A percentile compares a stretch with the other conserved stretches of the same genome.
phyloP scores from a whole-genome alignment of 345 rosid species.

The Excoecaria cochinchinensis region DNA sequence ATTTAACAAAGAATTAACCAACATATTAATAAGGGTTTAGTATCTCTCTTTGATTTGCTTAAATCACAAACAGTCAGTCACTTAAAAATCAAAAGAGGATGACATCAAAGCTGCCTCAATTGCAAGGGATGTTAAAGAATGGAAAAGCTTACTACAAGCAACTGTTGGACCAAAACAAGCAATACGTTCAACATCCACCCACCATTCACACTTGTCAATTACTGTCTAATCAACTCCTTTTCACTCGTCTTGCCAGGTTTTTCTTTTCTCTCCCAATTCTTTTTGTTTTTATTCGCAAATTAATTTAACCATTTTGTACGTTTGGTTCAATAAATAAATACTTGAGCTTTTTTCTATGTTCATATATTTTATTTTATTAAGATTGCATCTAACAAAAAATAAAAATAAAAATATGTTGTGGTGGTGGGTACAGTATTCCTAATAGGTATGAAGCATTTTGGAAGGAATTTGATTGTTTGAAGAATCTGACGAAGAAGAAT shows the following conservation, averaged over 20 bases:
- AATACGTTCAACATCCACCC: slow-evolving; percentile 10
- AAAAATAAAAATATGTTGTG: neutral
- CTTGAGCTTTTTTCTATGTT: no score
- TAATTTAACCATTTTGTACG: no score
- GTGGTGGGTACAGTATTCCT: slow-evolving; percentile 10
- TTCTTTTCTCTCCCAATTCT: no score
- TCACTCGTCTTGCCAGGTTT: slow-evolving; percentile 18
- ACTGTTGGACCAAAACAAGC: slow-evolving; percentile 18
- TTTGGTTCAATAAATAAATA: no score
- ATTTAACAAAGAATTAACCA: neutral
- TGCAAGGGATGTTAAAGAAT: slow-evolving; percentile 1
- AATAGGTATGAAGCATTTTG: slow-evolving; percentile 15
- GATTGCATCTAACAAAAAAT: no score
- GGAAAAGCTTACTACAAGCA: slow-evolving; percentile 12
- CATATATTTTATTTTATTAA: neutral
- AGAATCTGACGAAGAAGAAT: neutral
- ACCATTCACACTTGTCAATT: slow-evolving; percentile 3
- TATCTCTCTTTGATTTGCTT: neutral
- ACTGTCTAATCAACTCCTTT: slow-evolving; percentile 17
- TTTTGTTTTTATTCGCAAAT: no score
- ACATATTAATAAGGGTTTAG: neutral
- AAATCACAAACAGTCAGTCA: neutral
- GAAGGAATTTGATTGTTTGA: slow-evolving; percentile 3
- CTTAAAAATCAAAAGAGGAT: neutral
- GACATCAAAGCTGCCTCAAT: slow-evolving; percentile 14